A percentile compares a stretch with the other conserved stretches of the same genome.
Evolutionary conservation across 306 rosid genomes (phyloP).

Genomic region (Myrica gale): DNA sequence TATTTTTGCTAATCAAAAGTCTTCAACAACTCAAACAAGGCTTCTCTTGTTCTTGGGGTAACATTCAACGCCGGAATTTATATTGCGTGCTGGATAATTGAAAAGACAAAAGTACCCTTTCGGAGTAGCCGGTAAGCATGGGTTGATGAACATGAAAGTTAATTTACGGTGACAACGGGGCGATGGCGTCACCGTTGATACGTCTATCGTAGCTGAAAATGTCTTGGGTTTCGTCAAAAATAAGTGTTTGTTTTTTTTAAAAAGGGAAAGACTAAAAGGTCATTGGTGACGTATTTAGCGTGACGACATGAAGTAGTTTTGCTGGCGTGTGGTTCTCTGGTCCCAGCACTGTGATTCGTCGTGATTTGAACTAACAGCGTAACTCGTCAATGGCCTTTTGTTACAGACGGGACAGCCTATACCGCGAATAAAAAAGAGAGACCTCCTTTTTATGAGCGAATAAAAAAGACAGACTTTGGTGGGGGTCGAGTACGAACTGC

Average conservation of each 20-base stretch:
- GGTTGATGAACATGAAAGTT: not conserved
- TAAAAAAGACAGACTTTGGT: no score
- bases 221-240: no score
- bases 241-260: no score
- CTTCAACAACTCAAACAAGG: not conserved
- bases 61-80: no score
- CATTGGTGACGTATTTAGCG: not conserved
- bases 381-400: no score
- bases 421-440: no score
- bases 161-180: not conserved
- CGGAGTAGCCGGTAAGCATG: not conserved
- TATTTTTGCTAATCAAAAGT: no score
- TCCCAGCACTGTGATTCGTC: not conserved
- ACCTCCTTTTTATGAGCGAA: no score
- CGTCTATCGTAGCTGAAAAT: no score
- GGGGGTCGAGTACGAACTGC: no score
- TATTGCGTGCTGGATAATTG: not conserved
- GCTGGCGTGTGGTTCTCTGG: not conserved
- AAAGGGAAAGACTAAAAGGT: not conserved
- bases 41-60: no score
- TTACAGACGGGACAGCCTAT: not conserved
- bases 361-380: not conserved
- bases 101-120: not conserved
- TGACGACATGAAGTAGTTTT: not conserved
- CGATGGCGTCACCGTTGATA: not conserved